Evolutionary conservation across 2,329 filamentous ascomycete genomes (phyloP), one percentile per base, ranked within the genome.

Genomic region (Monosporascus sp.): DNA sequence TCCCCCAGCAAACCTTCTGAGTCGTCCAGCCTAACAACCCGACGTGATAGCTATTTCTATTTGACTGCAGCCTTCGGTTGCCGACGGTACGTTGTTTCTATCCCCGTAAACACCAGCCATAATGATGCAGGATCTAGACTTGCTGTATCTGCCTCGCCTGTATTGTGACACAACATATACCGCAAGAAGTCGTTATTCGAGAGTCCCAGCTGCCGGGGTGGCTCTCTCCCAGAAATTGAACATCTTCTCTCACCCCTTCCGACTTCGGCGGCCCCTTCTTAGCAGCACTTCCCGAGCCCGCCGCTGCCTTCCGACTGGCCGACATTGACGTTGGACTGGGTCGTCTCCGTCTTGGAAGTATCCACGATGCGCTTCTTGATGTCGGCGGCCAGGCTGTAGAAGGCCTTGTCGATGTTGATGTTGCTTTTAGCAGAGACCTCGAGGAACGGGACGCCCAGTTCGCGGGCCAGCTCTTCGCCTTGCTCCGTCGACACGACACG

Each of bases 351-450:
- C 79, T 93, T 90, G 61, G 86, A 84, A 59, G 86, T 95, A 72
- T 97, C 93, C 74, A 97, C 94, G 72, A 97, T 87, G 63, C 90
- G 86, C 82, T 96, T 96, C 85, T 99, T 99, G 79, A 99, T 97
- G 70, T 97, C 93, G 60, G 88, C 84, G 17, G 94, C 94, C 63
- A 99, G 83, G 70, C 82, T 92, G 79, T 95, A 97, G 72, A 99
- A 99, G 18, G 94, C 94, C 78, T 97, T 92, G 74, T 99, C 94
- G 67, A 99, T 95, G 76, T 99, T 99, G 84, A 96, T 97, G 78
- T 97, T 97, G 78, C 89, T 93, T 82, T 99, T 99, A 60, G 94
- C 94, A 18, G 90, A 96, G 57, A 99, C 94, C 73, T 99, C 94
- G 70, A 99, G 88, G 81, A 99, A 99, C 20, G 94, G 93, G 60